Conservation (phyloP, 805 yeast species). For the Yarrowia hollandica region DNA sequence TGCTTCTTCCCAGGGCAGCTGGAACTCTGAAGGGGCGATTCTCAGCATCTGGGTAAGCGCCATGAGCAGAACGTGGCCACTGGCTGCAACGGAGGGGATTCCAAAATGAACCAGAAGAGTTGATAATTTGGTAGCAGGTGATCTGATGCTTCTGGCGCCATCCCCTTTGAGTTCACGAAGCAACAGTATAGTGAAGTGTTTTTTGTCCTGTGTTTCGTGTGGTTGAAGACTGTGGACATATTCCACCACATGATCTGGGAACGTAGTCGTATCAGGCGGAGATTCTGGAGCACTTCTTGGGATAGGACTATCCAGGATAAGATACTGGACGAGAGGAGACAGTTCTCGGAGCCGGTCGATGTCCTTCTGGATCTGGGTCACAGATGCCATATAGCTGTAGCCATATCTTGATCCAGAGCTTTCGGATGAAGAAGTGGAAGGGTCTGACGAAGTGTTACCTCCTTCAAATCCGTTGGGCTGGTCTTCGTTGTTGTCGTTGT, state of each 20-base stretch:
- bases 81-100: not conserved
- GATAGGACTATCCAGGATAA: constrained; percentile 9
- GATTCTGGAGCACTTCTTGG: not conserved
- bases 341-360: not conserved
- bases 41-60: constrained; percentile 5
- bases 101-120: constrained; percentile 14
- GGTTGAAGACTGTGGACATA: not conserved
- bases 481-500: not conserved
- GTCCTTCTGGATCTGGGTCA: not conserved
- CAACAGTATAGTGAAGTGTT: not conserved
- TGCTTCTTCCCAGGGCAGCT: constrained; percentile 3
- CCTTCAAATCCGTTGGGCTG: not conserved
- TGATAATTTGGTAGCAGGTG: not conserved
- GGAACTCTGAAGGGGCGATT: not conserved
- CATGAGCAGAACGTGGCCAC: constrained; percentile 2
- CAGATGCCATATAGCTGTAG: not conserved
- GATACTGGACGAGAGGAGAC: constrained; percentile 6
- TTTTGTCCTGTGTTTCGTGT: not conserved
- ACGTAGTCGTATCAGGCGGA: not conserved
- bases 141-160: constrained; percentile 4
- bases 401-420: not conserved
- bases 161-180: constrained; percentile 15
- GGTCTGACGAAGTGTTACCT: not conserved
- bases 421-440: not conserved
- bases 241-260: constrained; percentile 5